Evolutionary conservation across 768 basidiomycete species (phyloP).

Genomic region (Suillus subluteus): DNA sequence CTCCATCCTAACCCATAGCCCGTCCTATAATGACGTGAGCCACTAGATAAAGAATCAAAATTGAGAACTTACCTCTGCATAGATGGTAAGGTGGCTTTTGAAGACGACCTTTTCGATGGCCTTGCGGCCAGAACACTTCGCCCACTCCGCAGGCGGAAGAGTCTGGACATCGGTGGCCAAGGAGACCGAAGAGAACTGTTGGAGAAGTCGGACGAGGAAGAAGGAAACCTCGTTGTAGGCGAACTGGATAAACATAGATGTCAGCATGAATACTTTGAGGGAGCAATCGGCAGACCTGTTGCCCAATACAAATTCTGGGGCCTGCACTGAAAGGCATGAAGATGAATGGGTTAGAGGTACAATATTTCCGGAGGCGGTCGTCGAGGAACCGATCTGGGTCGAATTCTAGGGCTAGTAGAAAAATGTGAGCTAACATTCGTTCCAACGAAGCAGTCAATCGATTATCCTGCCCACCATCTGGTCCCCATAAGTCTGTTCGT

Average conservation of each 20-base stretch:
- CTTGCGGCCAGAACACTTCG: too few species aligned
- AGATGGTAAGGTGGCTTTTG: too few species aligned
- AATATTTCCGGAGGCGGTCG: slow-evolving; percentile 56
- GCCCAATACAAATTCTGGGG: slow-evolving; percentile 41
- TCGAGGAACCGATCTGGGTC: slow-evolving; percentile 74
- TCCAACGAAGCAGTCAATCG: neutral
- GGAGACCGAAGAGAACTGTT: slow-evolving; percentile 50
- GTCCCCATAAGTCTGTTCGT: slow-evolving; percentile 66
- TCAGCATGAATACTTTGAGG: neutral
- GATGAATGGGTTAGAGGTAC: slow-evolving; percentile 57
- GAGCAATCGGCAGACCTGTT: slow-evolving; percentile 31
- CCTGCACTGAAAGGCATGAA: slow-evolving; percentile 48
- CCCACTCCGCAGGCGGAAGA: too few species aligned
- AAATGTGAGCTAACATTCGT: neutral
- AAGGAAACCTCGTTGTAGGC: slow-evolving; percentile 71
- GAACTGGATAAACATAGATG: slow-evolving; percentile 42
- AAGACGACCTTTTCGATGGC: too few species aligned
- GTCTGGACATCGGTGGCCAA: slow-evolving; percentile 50
- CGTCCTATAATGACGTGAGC: slow-evolving; percentile 21
- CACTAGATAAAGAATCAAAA: neutral
- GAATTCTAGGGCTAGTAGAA: slow-evolving; percentile 51
- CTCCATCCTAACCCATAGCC: slow-evolving; percentile 32
- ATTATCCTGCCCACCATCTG: slow-evolving; percentile 48
- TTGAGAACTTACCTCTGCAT: slow-evolving; percentile 33
- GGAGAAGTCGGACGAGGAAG: slow-evolving; percentile 62